These are phyloP conservation scores for Mortierella sp. DNA, from an alignment of 371 early-diverging fungal genomes.

Conservation along the genomic window DNA sequence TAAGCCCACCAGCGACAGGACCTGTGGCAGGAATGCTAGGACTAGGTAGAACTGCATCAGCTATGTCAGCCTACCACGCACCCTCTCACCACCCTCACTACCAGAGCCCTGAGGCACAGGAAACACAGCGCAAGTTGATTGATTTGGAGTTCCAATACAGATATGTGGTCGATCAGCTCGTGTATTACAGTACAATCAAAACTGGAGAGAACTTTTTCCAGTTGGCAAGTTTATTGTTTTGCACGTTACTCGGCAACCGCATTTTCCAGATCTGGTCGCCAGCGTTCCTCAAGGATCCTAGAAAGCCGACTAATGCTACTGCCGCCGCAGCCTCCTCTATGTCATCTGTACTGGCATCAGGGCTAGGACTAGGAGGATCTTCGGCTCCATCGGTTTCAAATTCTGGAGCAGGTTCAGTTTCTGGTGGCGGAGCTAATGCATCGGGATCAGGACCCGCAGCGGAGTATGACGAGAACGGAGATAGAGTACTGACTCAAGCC, in stretches of 20 bases:
- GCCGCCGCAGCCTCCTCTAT: background rate
- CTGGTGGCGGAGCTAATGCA: background rate
- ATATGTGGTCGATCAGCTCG: conserved; percentile 78
- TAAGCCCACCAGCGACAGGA: conserved; percentile 22
- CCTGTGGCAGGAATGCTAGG: conserved; percentile 48
- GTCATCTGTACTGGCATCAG: background rate
- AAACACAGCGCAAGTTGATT: conserved; percentile 58
- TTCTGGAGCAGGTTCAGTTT: conserved; percentile 1
- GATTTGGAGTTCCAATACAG: conserved; percentile 71
- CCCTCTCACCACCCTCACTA: conserved; percentile 38
- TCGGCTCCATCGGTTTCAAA: background rate
- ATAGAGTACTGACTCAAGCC: conserved; percentile 14
- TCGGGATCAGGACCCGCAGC: background rate
- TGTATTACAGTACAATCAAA: conserved; percentile 77
- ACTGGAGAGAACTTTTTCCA: conserved; percentile 74
- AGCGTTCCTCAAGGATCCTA: conserved; percentile 37
- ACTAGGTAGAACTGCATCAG: conserved; percentile 26
- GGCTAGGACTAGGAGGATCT: background rate
- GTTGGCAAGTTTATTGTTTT: conserved; percentile 72
- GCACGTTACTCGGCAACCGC: conserved; percentile 41
- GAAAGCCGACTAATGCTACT: background rate
- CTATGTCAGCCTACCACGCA: conserved; percentile 11
- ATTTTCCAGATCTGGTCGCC: conserved; percentile 57
- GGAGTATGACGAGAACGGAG: conserved; percentile 26
- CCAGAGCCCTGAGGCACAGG: conserved; percentile 38